These are phyloP conservation scores for Xylaria sp. DNA, from an alignment of 2,329 filamentous ascomycete genomes.

Conservation along the genomic window DNA sequence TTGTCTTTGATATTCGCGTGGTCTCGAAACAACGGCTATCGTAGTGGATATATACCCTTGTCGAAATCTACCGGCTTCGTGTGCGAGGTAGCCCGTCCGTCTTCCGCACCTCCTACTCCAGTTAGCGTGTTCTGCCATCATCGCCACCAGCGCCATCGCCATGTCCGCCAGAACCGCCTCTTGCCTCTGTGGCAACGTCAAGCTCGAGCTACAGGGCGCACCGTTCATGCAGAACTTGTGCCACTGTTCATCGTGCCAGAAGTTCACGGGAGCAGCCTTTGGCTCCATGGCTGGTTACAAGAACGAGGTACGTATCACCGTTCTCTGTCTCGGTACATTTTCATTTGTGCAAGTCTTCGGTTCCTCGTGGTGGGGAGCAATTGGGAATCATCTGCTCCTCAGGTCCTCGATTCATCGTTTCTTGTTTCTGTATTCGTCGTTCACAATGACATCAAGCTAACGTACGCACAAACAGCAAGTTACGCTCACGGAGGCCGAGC, in stretches of 20 bases:
- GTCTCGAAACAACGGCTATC: background rate
- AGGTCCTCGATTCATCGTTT: background rate
- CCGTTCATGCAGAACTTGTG: conserved; percentile 42
- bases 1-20: background rate
- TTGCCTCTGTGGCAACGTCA: conserved; percentile 46
- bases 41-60: background rate
- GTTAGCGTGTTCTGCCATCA: background rate
- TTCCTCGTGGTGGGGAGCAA: background rate
- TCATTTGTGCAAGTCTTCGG: background rate
- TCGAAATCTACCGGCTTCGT: background rate
- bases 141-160: conserved; percentile 7
- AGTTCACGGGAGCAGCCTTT: conserved; percentile 37
- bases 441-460: conserved; percentile 3
- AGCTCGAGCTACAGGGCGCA: conserved; percentile 37
- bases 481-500: conserved; percentile 35
- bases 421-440: background rate
- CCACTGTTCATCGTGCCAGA: conserved; percentile 47
- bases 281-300: conserved; percentile 38
- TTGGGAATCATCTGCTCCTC: background rate
- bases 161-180: conserved; percentile 41
- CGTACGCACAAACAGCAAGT: conserved; percentile 37
- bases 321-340: background rate
- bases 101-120: background rate
- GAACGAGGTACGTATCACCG: conserved; percentile 35
- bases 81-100: background rate